Percentiles rank a stretch among this genome's conserved stretches.
Evolutionary conservation across 23 red algal genomes (phyloP).

Genomic region (Gracilaria vermiculophylla): DNA sequence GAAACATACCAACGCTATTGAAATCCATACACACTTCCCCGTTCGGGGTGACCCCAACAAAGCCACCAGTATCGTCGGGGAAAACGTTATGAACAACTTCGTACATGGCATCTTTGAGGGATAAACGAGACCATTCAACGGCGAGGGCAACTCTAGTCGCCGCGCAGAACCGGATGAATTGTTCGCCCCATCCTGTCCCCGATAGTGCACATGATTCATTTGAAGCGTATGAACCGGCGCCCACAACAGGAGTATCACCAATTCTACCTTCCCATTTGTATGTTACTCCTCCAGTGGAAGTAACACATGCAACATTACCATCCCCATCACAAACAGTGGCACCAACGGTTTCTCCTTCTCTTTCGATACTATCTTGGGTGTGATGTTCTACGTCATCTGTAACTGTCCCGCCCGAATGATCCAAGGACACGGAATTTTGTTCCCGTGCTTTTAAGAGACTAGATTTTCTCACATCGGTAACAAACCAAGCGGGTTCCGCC

Average conservation of each 20-base stretch:
- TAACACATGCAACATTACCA: constrained; percentile 73
- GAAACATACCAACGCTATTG: constrained; percentile 56
- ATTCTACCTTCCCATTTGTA: constrained; percentile 77
- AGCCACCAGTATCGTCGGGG: constrained; percentile 50
- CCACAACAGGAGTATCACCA: constrained; percentile 70
- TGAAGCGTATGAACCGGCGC: constrained; percentile 75
- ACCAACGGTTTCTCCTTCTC: constrained; percentile 72
- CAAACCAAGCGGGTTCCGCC: constrained; percentile 35
- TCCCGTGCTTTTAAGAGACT: constrained; percentile 4
- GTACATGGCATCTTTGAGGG: constrained; percentile 38
- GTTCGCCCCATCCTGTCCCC: constrained; percentile 71
- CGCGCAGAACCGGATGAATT: constrained; percentile 37
- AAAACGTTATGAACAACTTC: constrained; percentile 57
- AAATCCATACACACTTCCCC: constrained; percentile 58
- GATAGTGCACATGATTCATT: constrained; percentile 52
- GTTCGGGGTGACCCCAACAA: constrained; percentile 45
- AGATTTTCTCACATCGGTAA: constrained; percentile 34
- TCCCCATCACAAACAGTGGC: constrained; percentile 58
- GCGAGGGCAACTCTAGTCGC: constrained; percentile 30
- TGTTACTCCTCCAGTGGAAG: constrained; percentile 80
- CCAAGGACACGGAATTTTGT: neutral
- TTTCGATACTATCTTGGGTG: neutral
- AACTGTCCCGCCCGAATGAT: constrained; percentile 29
- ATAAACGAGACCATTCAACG: constrained; percentile 52
- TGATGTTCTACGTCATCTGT: neutral